Percentiles rank a stretch among this genome's conserved stretches.
Evolutionary conservation across 139 green algal species (phyloP).

Genomic region (Penium margaritaceum): DNA sequence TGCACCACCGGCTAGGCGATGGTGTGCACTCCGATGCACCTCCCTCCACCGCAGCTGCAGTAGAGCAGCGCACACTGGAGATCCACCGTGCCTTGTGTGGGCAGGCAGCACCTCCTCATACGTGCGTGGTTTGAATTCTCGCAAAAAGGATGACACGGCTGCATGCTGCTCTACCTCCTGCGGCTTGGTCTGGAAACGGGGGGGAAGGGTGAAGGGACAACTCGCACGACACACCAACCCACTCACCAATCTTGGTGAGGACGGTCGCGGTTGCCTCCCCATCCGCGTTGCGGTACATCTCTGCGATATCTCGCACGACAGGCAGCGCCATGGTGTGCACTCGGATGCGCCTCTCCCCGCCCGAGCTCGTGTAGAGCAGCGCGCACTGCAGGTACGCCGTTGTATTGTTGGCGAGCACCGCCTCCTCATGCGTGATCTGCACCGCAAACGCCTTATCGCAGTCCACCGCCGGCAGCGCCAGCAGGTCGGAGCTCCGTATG

Average conservation of each 20-base stretch:
- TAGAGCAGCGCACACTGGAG: no score
- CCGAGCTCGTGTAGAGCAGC: conserved; percentile 59
- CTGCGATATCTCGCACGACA: conserved; percentile 72
- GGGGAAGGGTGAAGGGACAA: no score
- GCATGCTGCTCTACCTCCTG: no score
- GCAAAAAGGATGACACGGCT: no score
- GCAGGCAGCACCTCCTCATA: no score
- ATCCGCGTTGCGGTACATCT: conserved; percentile 79
- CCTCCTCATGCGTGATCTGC: conserved; percentile 43
- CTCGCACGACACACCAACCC: not conserved
- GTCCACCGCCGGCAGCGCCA: conserved; percentile 82
- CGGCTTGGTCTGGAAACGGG: no score
- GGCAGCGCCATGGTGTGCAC: conserved; percentile 87
- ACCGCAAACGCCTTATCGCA: conserved; percentile 70
- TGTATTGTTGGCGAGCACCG: conserved; percentile 16
- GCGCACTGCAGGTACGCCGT: conserved; percentile 36
- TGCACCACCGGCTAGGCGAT: not conserved
- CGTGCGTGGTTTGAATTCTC: no score
- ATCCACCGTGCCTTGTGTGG: no score
- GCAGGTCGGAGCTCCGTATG: conserved; percentile 84
- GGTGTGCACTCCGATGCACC: not conserved
- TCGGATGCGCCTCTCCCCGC: conserved; percentile 81
- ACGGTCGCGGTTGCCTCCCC: conserved; percentile 53
- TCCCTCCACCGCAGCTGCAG: no score
- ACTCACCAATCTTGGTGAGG: conserved; percentile 62